Base-by-base conservation (phyloP, 805 yeast species). In the Ogataea neopini region DNA sequence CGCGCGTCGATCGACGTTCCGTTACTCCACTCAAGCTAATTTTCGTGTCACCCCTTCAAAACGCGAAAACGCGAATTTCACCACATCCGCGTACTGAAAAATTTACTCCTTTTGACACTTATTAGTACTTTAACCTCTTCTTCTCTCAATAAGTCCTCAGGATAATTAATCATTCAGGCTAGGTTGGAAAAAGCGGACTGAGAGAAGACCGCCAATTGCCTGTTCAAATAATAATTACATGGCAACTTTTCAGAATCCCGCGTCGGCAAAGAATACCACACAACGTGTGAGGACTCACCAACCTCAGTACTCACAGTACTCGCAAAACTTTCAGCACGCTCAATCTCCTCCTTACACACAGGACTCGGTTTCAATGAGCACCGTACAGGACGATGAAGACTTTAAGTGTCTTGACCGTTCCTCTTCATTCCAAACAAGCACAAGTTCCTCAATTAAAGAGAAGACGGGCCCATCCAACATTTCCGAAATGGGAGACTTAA, bases 341-440 rank as follows among this genome's bases (percentile, higher is more conserved):
- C 22, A 25, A 18, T 57, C 62, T 7, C 54, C 66, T 32, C 57
- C 63, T 19, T 49, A 48, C 39, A 59, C 62, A 7, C 59, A 62
- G 44, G 65, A 64, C 44, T 59, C 69, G 3, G 50, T 52, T 17
- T 65, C 71, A 14, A 57, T 62, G 58, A 63, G 60, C 43, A 62
- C 70, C 25, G 57, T 58, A 2, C 64, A 64, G 23, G 70, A 67
- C 50, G 72, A 68, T 30, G 65, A 59, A 18, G 72, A 68, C 45
- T 63, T 63, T 51, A 60, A 53, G 41, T 47, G 53, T 34, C 42
- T 61, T 10, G 69, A 66, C 40, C 56, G 66, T 19, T 66, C 71
- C 0, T 66, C 71, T 9, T 68, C 73, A 17, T 63, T 68, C 40
- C 71, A 68, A 51, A 69, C 72, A 3, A 66, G 70, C 45, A 62